A percentile compares a stretch with the other conserved stretches of the same genome.
phyloP scores from a whole-genome alignment of 306 rosid genomes.

The Cyamopsis tetragonoloba region DNA sequence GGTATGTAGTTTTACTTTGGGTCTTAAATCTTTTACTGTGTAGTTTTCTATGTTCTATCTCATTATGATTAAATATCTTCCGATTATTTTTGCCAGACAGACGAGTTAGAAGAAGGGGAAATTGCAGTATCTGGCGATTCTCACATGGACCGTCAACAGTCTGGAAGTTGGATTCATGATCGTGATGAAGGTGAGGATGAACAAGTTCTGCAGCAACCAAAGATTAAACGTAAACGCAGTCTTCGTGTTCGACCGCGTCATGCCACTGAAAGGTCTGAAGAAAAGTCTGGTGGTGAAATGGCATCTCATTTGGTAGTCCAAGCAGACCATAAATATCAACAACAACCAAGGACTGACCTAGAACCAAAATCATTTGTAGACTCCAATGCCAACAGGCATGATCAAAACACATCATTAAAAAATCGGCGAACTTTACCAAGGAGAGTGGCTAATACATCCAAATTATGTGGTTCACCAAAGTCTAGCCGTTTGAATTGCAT shows the following conservation, averaged over 20 bases:
- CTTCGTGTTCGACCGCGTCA: conserved; percentile 90
- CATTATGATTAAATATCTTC: conserved; percentile 32
- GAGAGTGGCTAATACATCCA: conserved; percentile 57
- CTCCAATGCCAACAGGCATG: conserved; percentile 53
- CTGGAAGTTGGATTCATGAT: conserved; percentile 94
- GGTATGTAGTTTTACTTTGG: conserved; percentile 48
- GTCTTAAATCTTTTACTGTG: background rate
- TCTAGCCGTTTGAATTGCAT: conserved; percentile 63
- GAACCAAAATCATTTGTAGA: conserved; percentile 57
- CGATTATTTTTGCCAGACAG: conserved; percentile 54
- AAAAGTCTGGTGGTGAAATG: conserved; percentile 61
- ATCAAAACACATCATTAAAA: conserved; percentile 62
- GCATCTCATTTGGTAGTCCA: conserved; percentile 58
- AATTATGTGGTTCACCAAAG: conserved; percentile 68
- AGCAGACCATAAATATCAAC: conserved; percentile 57
- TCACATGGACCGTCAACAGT: conserved; percentile 87
- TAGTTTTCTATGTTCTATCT: conserved; percentile 10
- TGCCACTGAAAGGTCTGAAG: conserved; percentile 73
- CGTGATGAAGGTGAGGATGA: conserved; percentile 95
- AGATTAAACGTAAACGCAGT: conserved; percentile 89
- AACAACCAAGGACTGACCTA: conserved; percentile 46
- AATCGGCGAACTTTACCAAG: conserved; percentile 60
- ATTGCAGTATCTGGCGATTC: conserved; percentile 89
- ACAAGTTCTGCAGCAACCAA: conserved; percentile 93
- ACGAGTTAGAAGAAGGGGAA: conserved; percentile 96